These are phyloP conservation scores for Rhodofomes roseus DNA, from an alignment of 1,284 basidiomycete genomes.

Conservation along the genomic window DNA sequence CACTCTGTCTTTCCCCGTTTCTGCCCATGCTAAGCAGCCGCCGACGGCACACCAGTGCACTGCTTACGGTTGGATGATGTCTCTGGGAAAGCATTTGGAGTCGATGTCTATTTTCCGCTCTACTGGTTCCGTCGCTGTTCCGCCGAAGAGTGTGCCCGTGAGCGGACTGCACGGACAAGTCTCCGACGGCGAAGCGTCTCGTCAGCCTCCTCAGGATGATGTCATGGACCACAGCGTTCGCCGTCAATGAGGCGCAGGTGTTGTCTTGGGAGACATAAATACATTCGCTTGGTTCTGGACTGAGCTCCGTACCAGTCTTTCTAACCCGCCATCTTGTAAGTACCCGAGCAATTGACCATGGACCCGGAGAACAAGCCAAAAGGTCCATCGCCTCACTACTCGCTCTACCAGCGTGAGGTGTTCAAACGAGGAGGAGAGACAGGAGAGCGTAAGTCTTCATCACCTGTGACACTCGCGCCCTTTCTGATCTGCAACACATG, in stretches of 20 bases:
- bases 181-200: too few species aligned
- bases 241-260: background rate
- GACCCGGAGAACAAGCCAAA: constrained; percentile 51
- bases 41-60: too few species aligned
- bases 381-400: constrained; percentile 52
- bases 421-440: constrained; percentile 43
- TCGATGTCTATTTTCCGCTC: background rate
- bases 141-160: background rate
- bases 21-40: too few species aligned
- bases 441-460: constrained; percentile 31
- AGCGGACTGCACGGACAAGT: background rate
- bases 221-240: background rate
- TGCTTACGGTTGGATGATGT: background rate
- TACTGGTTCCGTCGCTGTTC: background rate
- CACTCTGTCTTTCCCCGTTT: too few species aligned
- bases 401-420: constrained; percentile 50
- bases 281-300: background rate
- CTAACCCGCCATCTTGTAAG: constrained; percentile 5
- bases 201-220: background rate
- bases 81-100: background rate
- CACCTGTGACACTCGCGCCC: background rate
- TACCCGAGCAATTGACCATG: constrained; percentile 24
- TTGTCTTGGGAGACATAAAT: background rate
- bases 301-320: background rate
- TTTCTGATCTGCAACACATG: background rate